These are phyloP conservation scores for Blastomyces percursus DNA, from an alignment of 2,329 filamentous ascomycete genomes.

Conservation along the genomic window DNA sequence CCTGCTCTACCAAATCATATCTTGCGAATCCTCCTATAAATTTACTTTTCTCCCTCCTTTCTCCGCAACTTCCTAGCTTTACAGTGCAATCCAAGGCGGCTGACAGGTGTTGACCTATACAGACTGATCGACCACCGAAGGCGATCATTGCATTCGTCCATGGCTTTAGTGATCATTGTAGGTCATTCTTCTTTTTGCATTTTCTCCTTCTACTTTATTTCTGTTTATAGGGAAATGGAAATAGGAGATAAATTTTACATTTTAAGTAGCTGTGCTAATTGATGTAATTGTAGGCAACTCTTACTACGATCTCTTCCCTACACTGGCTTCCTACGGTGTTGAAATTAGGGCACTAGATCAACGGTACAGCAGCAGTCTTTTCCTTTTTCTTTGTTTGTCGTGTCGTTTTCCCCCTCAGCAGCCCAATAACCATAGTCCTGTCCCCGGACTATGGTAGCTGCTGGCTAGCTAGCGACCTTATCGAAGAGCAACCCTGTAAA, in stretches of 20 bases:
- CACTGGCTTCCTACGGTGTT: slow-evolving; percentile 59
- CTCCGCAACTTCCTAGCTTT: background rate
- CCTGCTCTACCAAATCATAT: background rate
- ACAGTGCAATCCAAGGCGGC: background rate
- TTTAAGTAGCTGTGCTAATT: background rate
- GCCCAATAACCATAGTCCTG: background rate
- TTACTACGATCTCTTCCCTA: slow-evolving; percentile 64
- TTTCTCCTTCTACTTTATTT: background rate
- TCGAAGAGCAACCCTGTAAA: background rate
- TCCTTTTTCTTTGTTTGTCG: background rate
- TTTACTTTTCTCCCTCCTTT: background rate
- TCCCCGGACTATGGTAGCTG: background rate
- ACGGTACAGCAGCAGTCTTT: slow-evolving; percentile 30
- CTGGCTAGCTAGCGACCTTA: background rate
- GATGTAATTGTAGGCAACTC: slow-evolving; percentile 46
- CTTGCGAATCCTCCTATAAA: background rate
- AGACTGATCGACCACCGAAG: slow-evolving; percentile 48
- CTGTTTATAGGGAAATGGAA: slow-evolving; percentile 2
- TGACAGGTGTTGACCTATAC: slow-evolving; percentile 7
- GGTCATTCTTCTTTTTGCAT: slow-evolving; percentile 9
- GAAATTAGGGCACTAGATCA: slow-evolving; percentile 72
- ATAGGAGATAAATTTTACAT: background rate
- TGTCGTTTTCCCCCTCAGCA: background rate
- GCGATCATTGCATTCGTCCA: slow-evolving; percentile 76
- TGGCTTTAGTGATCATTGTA: slow-evolving; percentile 75